Conservation (phyloP, 148 eudicot genomes). For the Cornus suecica region DNA sequence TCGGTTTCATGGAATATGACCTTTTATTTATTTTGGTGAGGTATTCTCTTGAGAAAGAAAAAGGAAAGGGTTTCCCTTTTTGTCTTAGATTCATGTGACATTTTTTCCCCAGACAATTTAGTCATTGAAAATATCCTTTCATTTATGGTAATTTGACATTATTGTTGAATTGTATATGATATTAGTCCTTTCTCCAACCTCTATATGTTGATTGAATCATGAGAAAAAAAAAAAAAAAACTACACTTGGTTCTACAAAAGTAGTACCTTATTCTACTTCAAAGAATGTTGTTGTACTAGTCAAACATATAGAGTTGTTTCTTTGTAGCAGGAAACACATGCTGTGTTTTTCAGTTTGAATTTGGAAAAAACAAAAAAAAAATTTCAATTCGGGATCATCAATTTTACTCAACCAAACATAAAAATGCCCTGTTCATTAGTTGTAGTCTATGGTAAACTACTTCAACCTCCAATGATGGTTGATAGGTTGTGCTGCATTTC, state of each 20-base stretch:
- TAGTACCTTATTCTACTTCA: neutral
- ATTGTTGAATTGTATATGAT: neutral
- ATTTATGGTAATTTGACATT: neutral
- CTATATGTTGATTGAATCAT: neutral
- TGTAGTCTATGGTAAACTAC: too few species aligned
- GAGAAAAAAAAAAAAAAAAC: too few species aligned
- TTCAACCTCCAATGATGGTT: neutral
- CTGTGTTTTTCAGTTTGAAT: too few species aligned
- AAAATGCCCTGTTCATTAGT: too few species aligned
- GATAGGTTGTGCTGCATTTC: neutral
- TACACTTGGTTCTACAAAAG: neutral
- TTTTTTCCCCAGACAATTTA: neutral
- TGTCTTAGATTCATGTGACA: neutral
- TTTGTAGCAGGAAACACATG: too few species aligned
- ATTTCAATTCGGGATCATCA: too few species aligned
- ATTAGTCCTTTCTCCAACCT: neutral
- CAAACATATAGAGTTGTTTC: too few species aligned
- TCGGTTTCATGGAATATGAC: slow-evolving; percentile 1
- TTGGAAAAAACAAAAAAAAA: too few species aligned
- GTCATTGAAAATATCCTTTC: neutral
- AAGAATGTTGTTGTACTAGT: too few species aligned
- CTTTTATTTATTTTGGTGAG: neutral
- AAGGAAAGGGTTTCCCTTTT: neutral
- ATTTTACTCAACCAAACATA: too few species aligned
- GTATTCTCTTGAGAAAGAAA: neutral